These are phyloP conservation scores for Myotisia sp. DNA, from an alignment of 2,329 filamentous ascomycete genomes.

Conservation along the genomic window DNA sequence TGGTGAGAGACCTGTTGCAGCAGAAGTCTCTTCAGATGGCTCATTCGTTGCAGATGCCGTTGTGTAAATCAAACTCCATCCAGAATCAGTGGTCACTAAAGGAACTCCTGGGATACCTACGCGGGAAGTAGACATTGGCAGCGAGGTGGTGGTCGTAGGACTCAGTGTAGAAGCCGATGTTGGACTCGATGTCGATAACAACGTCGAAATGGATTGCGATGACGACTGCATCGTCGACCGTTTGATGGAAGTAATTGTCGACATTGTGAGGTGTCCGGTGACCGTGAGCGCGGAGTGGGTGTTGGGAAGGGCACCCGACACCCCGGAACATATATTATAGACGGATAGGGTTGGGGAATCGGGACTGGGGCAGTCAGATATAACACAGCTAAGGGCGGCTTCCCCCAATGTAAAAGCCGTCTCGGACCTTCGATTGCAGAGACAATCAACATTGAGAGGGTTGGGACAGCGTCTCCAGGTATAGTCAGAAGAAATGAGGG, in stretches of 20 bases:
- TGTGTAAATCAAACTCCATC: not conserved
- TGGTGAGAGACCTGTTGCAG: conserved; percentile 2
- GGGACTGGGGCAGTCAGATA: conserved; percentile 40
- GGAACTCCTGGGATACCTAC: conserved; percentile 2
- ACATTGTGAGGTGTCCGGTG: conserved; percentile 10
- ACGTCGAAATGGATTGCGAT: too few species aligned
- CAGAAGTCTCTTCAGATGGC: not conserved
- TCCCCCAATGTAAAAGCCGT: conserved; percentile 59
- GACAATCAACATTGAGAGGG: conserved; percentile 43
- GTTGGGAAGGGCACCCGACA: conserved; percentile 38
- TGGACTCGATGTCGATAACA: not conserved
- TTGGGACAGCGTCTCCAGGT: conserved; percentile 35
- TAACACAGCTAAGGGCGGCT: conserved; percentile 53
- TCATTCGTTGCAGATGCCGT: not conserved
- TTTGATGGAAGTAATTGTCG: conserved; percentile 8
- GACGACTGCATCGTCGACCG: conserved; percentile 1
- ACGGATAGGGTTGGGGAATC: conserved; percentile 34
- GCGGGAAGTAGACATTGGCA: not conserved
- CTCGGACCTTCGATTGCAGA: conserved; percentile 47
- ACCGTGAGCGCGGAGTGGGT: conserved; percentile 36
- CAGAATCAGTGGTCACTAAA: not conserved
- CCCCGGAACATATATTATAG: conserved; percentile 43
- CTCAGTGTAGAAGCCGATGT: not conserved
- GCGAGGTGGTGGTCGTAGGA: conserved; percentile 1
- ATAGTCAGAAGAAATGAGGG: conserved; percentile 50